Base-by-base conservation (phyloP, 208 protist genomes). In the Acanthamoeba healyi region DNA sequence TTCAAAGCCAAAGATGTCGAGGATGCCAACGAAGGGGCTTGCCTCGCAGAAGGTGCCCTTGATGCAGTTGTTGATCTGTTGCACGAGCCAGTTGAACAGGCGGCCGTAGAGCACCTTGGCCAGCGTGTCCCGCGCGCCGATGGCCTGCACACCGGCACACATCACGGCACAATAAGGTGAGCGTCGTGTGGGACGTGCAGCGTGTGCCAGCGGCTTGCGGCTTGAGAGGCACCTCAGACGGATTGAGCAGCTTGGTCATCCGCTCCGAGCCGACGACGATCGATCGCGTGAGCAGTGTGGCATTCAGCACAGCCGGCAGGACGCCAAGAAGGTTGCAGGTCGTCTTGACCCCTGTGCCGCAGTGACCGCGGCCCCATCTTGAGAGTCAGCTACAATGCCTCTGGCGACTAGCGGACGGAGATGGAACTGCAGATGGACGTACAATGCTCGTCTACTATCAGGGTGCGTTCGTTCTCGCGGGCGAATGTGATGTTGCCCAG, bases 1-100 rank as follows among this genome's bases (percentile, higher is more conserved):
- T 86, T 97, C 96, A 94, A 97, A 97, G 38, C 96, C 96, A 42
- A 81, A 94, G 94, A 97, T 97, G 86, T 97, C 96, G 24, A 97
- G 82, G 51, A 97, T 94, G 86, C 96, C 96, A 46, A 97, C 97
- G 86, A 97, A 97, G 17, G 40, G 14, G 15, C 67, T 34, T 5
- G 56, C 29, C 14, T 90, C 19, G 26, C 12, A 22, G 56, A 29
- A 38, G 34, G 40, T 29, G 10, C 19, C 10, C 29, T 56, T 95
- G 29, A 65, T 94, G 49, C 19, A 32, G 17, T 32, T 19, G 32
- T 94, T 94, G 44, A 94, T 87, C 5, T 19, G 24, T n/a, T 49
- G 19, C 26, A 90, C 54, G 26, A 88, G 92, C 92, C 94, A 97
- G 26, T 97, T 88, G 82, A 97, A 97, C 89, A 97, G 36, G 22